Evolutionary conservation across 208 protist genomes (phyloP).

Genomic region (Naegleria lovaniensis): DNA sequence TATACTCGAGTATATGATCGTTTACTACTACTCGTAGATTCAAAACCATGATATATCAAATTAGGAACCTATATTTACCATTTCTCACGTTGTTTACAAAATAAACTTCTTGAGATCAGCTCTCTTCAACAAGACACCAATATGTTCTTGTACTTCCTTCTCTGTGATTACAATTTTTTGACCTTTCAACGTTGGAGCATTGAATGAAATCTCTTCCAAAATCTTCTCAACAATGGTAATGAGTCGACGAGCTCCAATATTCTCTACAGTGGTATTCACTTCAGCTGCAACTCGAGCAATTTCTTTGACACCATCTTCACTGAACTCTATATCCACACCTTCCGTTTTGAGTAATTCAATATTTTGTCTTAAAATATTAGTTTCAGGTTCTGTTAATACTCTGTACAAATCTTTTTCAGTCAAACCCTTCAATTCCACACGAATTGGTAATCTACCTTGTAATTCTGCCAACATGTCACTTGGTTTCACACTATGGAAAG

Average conservation of each 20-base stretch:
- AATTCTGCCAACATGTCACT: conserved; percentile 87
- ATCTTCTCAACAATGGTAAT: conserved; percentile 89
- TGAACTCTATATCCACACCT: conserved; percentile 83
- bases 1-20: too few relatives aligned
- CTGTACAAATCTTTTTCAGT: conserved; percentile 84
- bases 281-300: conserved; percentile 77
- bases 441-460: conserved; percentile 90
- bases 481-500: conserved; percentile 90
- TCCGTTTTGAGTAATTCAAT: conserved; percentile 83
- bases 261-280: conserved; percentile 86
- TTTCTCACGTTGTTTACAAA: background rate
- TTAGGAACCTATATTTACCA: too few relatives aligned
- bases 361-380: conserved; percentile 85
- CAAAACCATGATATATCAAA: too few relatives aligned
- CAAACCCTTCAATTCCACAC: conserved; percentile 92
- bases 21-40: too few relatives aligned
- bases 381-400: conserved; percentile 92
- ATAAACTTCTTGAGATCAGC: conserved; percentile 76
- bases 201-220: conserved; percentile 86
- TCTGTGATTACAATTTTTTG: conserved; percentile 70
- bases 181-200: conserved; percentile 69
- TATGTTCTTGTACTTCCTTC: conserved; percentile 58
- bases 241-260: conserved; percentile 91
- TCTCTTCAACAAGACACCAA: conserved; percentile 70
- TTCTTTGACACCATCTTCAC: conserved; percentile 74